phyloP scores from a whole-genome alignment of 73 alveolate genomes.

The Diophrys sp. region DNA sequence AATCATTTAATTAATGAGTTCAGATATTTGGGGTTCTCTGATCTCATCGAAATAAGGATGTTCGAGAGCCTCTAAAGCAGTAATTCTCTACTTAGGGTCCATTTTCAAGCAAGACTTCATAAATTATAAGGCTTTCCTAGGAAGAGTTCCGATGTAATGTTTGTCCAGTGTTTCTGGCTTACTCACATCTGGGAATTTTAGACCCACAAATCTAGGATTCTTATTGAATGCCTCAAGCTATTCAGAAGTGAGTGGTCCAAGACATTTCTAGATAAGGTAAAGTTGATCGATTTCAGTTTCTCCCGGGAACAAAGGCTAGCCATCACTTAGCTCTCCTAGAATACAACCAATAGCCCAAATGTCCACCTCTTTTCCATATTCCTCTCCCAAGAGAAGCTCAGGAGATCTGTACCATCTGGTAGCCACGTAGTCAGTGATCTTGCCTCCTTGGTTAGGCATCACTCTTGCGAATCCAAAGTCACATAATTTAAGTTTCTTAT shows the following conservation, averaged over 20 bases:
- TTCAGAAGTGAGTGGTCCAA: slow-evolving; percentile 74
- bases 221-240: slow-evolving; percentile 64
- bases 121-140: slow-evolving; percentile 62
- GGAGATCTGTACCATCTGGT: slow-evolving; percentile 64
- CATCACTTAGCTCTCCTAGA: slow-evolving; percentile 65
- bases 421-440: slow-evolving; percentile 46
- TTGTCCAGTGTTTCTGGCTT: slow-evolving; percentile 88
- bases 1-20: too few species aligned
- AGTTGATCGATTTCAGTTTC: slow-evolving; percentile 55
- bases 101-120: slow-evolving; percentile 67
- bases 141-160: slow-evolving; percentile 71
- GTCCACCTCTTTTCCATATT: slow-evolving; percentile 73
- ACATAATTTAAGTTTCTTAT: slow-evolving; percentile 61
- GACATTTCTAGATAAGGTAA: slow-evolving; percentile 25
- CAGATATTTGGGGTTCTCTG: slow-evolving; percentile 67
- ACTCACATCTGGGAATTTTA: slow-evolving; percentile 69
- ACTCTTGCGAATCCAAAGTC: slow-evolving; percentile 90
- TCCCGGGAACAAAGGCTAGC: slow-evolving; percentile 61
- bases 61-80: slow-evolving; percentile 64
- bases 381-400: slow-evolving; percentile 44
- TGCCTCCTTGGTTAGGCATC: slow-evolving; percentile 40
- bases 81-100: slow-evolving; percentile 81
- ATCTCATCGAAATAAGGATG: slow-evolving; percentile 77
- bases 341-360: slow-evolving; percentile 76
- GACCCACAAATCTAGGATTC: slow-evolving; percentile 67